These are phyloP conservation scores for Candida sojae DNA, from an alignment of 1,139 yeast genomes.

Conservation along the genomic window DNA sequence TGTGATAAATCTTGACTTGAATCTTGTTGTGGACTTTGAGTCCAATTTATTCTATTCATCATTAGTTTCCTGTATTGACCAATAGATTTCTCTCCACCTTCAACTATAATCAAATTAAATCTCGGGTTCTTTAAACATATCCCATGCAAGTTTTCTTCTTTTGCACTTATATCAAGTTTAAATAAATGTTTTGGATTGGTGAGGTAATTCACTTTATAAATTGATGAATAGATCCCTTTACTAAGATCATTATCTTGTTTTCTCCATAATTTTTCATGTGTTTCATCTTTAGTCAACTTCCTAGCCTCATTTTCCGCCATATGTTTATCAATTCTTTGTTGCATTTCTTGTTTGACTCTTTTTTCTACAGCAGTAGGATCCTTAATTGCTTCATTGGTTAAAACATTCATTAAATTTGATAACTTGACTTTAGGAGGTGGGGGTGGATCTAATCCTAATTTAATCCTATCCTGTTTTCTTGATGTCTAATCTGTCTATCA, in stretches of 20 bases:
- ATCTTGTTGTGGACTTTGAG: conserved; percentile 19
- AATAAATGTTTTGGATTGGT: conserved; percentile 67
- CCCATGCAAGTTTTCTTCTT: conserved; percentile 68
- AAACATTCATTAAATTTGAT: conserved; percentile 79
- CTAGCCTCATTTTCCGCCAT: conserved; percentile 61
- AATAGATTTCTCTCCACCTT: conserved; percentile 67
- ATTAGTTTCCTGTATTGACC: conserved; percentile 65
- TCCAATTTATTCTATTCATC: conserved; percentile 70
- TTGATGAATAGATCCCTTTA: conserved; percentile 57
- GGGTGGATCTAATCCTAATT: conserved; percentile 80
- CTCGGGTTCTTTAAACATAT: conserved; percentile 43
- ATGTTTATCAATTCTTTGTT: conserved; percentile 63
- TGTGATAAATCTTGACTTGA: conserved; percentile 35
- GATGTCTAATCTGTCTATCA: conserved; percentile 61
- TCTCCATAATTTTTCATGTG: conserved; percentile 47
- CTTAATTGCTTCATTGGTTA: conserved; percentile 81
- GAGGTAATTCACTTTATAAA: conserved; percentile 56
- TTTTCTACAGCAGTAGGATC: conserved; percentile 90
- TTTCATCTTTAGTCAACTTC: conserved; percentile 59
- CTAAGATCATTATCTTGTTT: conserved; percentile 46
- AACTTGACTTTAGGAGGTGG: conserved; percentile 89
- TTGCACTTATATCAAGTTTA: conserved; percentile 79
- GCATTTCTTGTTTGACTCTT: conserved; percentile 69
- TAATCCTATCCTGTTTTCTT: conserved; percentile 76
- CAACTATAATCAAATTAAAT: conserved; percentile 64